phyloP scores from a whole-genome alignment of 2,329 filamentous ascomycete species.

The Phialophora chinensis region DNA sequence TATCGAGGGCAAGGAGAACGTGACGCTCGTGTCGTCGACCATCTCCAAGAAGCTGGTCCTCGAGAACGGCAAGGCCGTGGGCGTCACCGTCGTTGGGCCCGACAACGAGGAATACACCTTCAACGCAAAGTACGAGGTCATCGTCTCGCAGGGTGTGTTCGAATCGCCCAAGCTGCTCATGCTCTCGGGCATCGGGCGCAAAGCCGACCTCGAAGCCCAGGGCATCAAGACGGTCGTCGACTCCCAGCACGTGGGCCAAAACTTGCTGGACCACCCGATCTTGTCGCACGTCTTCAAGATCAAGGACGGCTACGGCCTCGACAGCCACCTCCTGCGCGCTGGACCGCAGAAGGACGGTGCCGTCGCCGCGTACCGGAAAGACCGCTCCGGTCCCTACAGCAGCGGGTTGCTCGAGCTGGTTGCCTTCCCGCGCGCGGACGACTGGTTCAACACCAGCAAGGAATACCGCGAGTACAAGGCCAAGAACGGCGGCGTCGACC shows the following conservation, averaged over 20 bases:
- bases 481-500: constrained; percentile 53
- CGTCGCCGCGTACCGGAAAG: constrained; percentile 46
- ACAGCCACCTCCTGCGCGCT: constrained; percentile 48
- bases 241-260: constrained; percentile 67
- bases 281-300: constrained; percentile 50
- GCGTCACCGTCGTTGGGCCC: constrained; percentile 56
- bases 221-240: constrained; percentile 61
- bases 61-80: constrained; percentile 53
- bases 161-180: constrained; percentile 70
- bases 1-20: constrained; percentile 60
- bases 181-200: constrained; percentile 66
- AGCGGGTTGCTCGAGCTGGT: constrained; percentile 58
- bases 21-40: constrained; percentile 57
- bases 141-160: constrained; percentile 61
- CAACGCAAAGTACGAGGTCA: constrained; percentile 57
- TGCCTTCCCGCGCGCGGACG: constrained; percentile 64
- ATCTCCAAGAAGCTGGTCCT: constrained; percentile 62
- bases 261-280: constrained; percentile 63
- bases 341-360: constrained; percentile 45
- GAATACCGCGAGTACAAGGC: constrained; percentile 56
- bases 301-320: constrained; percentile 51
- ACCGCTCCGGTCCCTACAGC: constrained; percentile 50
- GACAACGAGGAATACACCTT: constrained; percentile 53
- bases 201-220: constrained; percentile 57
- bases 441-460: constrained; percentile 55